These are phyloP conservation scores for Aspergillus floridensis DNA, from an alignment of 2,329 filamentous ascomycete species.

Conservation along the genomic window DNA sequence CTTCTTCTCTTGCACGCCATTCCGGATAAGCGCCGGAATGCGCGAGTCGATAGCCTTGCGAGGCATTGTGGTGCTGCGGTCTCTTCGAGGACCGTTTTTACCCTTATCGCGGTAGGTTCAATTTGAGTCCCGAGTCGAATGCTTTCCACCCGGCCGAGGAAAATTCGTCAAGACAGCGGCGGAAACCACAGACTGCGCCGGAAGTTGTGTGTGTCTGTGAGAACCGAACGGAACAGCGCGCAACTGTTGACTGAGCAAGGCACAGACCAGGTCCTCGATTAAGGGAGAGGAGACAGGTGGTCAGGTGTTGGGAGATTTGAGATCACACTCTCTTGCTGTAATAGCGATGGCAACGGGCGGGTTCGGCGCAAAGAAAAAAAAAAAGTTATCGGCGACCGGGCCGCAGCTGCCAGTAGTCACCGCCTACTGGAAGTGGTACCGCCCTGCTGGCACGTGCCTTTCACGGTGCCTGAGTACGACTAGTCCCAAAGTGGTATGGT, in stretches of 20 bases:
- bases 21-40: constrained; percentile 85
- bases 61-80: constrained; percentile 32
- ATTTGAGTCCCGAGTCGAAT: not conserved
- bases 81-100: not conserved
- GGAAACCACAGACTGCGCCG: not conserved
- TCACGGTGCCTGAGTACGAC: constrained; percentile 1
- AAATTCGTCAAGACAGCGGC: not conserved
- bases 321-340: not conserved
- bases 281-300: not conserved
- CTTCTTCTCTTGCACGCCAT: constrained; percentile 92
- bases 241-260: not conserved
- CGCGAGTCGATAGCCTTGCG: constrained; percentile 71
- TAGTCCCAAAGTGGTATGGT: not conserved
- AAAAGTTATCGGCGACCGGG: constrained; percentile 24
- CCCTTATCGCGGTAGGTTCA: not conserved
- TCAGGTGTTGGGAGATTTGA: constrained; percentile 1
- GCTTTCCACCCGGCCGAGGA: not conserved
- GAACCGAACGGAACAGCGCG: not conserved
- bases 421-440: constrained; percentile 18
- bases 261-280: constrained; percentile 4
- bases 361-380: constrained; percentile 19
- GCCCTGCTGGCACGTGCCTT: constrained; percentile 10
- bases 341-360: not conserved
- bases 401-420: constrained; percentile 23
- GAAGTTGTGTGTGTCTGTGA: not conserved